These are phyloP conservation scores for Scutellaria barbata DNA, from an alignment of 257 asterid species.

Conservation along the genomic window DNA sequence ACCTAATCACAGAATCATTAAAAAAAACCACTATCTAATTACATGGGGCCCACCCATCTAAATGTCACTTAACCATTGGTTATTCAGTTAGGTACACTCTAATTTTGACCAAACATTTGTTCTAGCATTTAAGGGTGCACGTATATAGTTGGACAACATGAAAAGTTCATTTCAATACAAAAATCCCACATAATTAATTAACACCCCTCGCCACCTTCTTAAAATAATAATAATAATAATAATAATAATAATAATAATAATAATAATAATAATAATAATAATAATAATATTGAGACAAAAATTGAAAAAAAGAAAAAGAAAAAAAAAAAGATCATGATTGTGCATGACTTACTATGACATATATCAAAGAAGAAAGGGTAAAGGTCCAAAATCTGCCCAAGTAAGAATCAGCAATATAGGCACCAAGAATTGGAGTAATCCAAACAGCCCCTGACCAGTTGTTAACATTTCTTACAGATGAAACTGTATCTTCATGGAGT, in stretches of 20 bases:
- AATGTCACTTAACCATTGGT: slow-evolving; percentile 29
- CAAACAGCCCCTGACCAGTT: slow-evolving; percentile 93
- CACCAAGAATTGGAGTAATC: slow-evolving; percentile 91
- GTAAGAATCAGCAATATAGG: slow-evolving; percentile 82
- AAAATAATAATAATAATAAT: no score
- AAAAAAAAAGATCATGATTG: neutral
- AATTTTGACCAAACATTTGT: slow-evolving; percentile 43
- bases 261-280: no score
- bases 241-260: no score
- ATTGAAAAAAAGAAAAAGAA: no score
- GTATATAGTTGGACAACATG: slow-evolving; percentile 26
- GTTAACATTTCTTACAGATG: slow-evolving; percentile 80
- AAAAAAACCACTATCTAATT: slow-evolving; percentile 1
- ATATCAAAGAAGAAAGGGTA: slow-evolving; percentile 74
- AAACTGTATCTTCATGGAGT: slow-evolving; percentile 81
- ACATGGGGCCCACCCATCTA: slow-evolving; percentile 34
- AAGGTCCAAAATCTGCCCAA: slow-evolving; percentile 94
- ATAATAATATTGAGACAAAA: no score
- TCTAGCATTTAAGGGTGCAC: slow-evolving; percentile 27
- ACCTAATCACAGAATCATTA: slow-evolving; percentile 39
- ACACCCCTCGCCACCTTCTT: neutral
- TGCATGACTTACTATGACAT: slow-evolving; percentile 59
- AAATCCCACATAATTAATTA: neutral
- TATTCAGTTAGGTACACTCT: slow-evolving; percentile 34
- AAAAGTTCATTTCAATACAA: slow-evolving; percentile 26